phyloP scores from a whole-genome alignment of 495 filamentous ascomycete species.

The Gamarada debralockiae region DNA sequence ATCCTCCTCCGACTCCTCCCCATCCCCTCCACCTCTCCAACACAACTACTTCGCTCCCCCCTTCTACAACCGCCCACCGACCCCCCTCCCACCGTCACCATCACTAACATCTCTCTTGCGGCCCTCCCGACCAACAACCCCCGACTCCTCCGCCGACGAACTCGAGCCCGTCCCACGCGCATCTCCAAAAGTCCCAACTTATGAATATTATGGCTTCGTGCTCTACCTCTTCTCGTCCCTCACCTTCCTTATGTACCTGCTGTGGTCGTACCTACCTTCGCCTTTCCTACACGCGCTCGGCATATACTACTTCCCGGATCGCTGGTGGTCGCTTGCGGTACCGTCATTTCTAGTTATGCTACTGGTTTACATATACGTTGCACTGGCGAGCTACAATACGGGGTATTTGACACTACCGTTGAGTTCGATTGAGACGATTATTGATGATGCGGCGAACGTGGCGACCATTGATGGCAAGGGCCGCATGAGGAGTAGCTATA shows the following conservation, averaged over 20 bases:
- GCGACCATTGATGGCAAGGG: conserved; percentile 76
- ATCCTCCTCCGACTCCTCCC: conserved; percentile 19
- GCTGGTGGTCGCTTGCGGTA: conserved; percentile 95
- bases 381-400: conserved; percentile 87
- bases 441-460: conserved; percentile 84
- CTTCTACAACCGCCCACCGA: conserved; percentile 85
- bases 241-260: conserved; percentile 81
- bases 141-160: conserved; percentile 85
- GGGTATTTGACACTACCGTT: conserved; percentile 81
- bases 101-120: conserved; percentile 94
- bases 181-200: conserved; percentile 89
- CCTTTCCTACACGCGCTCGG: conserved; percentile 89
- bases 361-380: conserved; percentile 90
- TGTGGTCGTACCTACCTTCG: conserved; percentile 92
- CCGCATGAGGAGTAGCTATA: conserved; percentile 45
- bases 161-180: conserved; percentile 79
- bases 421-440: conserved; percentile 79
- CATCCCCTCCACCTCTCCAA: conserved; percentile 26
- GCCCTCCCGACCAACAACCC: conserved; percentile 85
- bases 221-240: conserved; percentile 82
- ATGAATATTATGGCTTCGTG: conserved; percentile 99
- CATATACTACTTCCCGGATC: conserved; percentile 93
- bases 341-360: conserved; percentile 86
- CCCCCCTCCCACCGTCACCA: conserved; percentile 87
- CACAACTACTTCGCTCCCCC: conserved; percentile 72